Conservation (phyloP, 495 filamentous ascomycete species). For the Tetracladium setigerum region DNA sequence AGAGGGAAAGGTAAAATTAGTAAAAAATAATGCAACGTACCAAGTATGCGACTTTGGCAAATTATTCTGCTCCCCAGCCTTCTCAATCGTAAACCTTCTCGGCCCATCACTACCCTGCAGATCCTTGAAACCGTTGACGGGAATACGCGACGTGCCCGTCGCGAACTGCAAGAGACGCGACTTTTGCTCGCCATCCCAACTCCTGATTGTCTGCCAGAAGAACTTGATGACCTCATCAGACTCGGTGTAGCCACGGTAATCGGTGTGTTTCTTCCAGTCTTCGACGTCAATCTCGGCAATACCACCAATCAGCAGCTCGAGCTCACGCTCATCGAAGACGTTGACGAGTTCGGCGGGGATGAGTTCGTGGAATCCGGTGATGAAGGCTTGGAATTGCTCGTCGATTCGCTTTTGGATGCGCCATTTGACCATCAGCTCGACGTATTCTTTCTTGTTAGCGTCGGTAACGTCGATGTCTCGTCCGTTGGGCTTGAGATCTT, state of each 20-base stretch:
- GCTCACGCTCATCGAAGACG: slow-evolving; percentile 95
- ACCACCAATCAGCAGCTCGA: slow-evolving; percentile 94
- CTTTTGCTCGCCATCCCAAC: slow-evolving; percentile 98
- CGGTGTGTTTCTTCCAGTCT: slow-evolving; percentile 99
- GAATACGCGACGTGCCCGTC: slow-evolving; percentile 94
- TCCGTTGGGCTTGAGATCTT: slow-evolving; percentile 88
- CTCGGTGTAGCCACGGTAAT: slow-evolving; percentile 99
- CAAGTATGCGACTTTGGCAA: slow-evolving; percentile 97
- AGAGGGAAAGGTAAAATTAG: background rate
- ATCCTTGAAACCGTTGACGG: slow-evolving; percentile 99
- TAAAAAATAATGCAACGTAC: slow-evolving; percentile 53
- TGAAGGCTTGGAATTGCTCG: slow-evolving; percentile 97
- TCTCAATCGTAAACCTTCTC: slow-evolving; percentile 94
- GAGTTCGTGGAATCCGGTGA: slow-evolving; percentile 93
- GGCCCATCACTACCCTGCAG: slow-evolving; percentile 96
- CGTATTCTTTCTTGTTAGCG: slow-evolving; percentile 91
- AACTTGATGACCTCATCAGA: slow-evolving; percentile 92
- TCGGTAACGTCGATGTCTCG: slow-evolving; percentile 93
- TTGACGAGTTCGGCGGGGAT: slow-evolving; percentile 96
- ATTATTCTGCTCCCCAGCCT: slow-evolving; percentile 81
- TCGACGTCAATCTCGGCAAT: slow-evolving; percentile 99
- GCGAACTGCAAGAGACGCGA: slow-evolving; percentile 93
- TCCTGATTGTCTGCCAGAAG: slow-evolving; percentile 96
- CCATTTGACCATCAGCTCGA: slow-evolving; percentile 97
- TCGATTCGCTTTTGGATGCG: slow-evolving; percentile 96